phyloP scores from a whole-genome alignment of 352 stramenopile species.

The Pythium volutum region DNA sequence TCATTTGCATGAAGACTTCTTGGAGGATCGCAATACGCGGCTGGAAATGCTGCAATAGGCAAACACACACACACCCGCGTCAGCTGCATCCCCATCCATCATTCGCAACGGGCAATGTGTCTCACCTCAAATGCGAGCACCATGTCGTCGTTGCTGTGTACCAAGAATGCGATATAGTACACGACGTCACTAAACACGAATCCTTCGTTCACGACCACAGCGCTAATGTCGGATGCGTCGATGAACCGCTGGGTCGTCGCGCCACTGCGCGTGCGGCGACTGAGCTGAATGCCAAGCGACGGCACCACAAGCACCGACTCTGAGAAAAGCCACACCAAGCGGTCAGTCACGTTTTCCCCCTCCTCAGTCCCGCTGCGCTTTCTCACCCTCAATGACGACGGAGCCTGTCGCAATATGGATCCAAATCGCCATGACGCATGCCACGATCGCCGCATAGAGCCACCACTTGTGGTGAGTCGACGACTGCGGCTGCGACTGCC shows the following conservation, averaged over 20 bases:
- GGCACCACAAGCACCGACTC: conserved; percentile 78
- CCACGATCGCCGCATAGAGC: conserved; percentile 8
- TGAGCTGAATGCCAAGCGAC: conserved; percentile 67
- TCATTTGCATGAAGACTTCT: conserved; percentile 64
- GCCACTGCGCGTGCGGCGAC: conserved; percentile 53
- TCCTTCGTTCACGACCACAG: conserved; percentile 78
- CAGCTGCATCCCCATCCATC: background rate
- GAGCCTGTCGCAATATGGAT: conserved; percentile 17
- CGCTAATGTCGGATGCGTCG: conserved; percentile 43
- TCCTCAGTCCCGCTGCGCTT: background rate
- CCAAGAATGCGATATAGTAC: conserved; percentile 80
- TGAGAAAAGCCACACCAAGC: conserved; percentile 18
- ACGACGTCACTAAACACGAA: conserved; percentile 79
- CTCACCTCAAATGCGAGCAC: conserved; percentile 73
- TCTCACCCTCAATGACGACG: conserved; percentile 26
- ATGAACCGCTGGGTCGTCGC: conserved; percentile 39
- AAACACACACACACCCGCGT: background rate
- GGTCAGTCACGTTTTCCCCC: background rate
- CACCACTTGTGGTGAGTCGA: background rate
- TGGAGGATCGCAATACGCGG: conserved; percentile 63
- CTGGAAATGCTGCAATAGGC: conserved; percentile 62
- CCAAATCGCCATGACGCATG: background rate
- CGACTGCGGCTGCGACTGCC: conserved; percentile 8
- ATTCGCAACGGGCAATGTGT: background rate
- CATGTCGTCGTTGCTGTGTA: conserved; percentile 64